Evolutionary conservation across 2,329 filamentous ascomycete species (phyloP), one percentile per base, ranked within the genome.

Genomic region (Cytospora schulzeri): DNA sequence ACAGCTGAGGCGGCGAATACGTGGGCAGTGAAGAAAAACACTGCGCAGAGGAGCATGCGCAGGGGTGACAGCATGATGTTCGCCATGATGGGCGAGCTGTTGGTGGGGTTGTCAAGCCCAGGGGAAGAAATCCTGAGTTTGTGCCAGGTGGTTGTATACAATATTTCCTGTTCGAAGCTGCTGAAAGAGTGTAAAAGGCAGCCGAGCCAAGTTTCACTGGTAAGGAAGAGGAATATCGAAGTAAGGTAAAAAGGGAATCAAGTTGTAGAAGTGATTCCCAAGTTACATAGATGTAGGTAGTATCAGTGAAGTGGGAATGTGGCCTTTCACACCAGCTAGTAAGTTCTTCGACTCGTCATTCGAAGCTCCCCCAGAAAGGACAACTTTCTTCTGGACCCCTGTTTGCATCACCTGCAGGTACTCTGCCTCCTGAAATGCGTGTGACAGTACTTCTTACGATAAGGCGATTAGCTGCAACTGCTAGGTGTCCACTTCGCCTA

Each of bases 1-100:
- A 98, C 93, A 60, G 92, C 92, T 11, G 92, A 81, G 57, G 79
- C 78, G 29, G 84, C 85, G 51, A 83, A 78, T 51, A 82, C 83
- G 69, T 85, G 77, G 54, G 78, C 73, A 31, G 78, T 77, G 67
- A 81, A 80, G 61, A 82, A 69, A 64, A 81, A 76, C 57, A 79
- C 68, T 67, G 76, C 70, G 57, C 75, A 76, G 55, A 79, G 72
- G 54, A 79, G 67, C 63, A 77, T 71, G 48, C 72, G 73, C 66
- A 76, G 72, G 45, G 75, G 75, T 66, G 76, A 77, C 66, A 72
- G 67, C 68, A 68, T 68, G 69, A 68, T 67, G 57, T 71, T 72
- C 70, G 76, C 76, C 79, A 81, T 80, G 68, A 65, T 76, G 74
- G 73, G 72, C 72, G 59, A 56, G 62, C 58, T 57, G 50, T 51